Evolutionary conservation across 495 filamentous ascomycete species (phyloP).

Genomic region (Neurospora sp.): DNA sequence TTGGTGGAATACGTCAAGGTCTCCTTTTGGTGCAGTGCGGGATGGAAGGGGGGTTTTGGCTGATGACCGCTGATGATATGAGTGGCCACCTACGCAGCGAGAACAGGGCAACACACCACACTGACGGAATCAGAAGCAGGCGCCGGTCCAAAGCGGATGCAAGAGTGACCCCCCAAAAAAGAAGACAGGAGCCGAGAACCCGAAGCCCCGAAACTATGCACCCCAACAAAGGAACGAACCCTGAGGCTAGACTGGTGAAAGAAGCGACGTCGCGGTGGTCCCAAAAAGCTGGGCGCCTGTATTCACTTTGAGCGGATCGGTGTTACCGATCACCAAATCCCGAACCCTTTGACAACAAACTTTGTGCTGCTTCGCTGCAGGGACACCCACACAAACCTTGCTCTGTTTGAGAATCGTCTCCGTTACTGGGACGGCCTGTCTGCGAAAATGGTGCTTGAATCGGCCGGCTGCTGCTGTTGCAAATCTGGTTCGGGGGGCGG

Average conservation of each 20-base stretch:
- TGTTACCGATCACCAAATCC: conserved; percentile 6
- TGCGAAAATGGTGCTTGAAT: not conserved
- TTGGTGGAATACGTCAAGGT: not conserved
- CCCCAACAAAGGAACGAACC: not conserved
- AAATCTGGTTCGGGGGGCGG: not conserved
- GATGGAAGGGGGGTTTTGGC: not conserved
- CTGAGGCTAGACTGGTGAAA: not conserved
- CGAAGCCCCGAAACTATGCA: not conserved
- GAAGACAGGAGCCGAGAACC: not conserved
- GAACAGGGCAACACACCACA: not conserved
- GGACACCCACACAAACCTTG: not conserved
- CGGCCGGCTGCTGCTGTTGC: not conserved
- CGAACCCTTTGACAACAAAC: conserved; percentile 8
- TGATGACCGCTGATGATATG: not conserved
- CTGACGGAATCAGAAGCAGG: not conserved
- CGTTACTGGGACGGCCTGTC: not conserved
- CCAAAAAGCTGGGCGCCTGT: not conserved
- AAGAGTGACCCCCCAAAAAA: not conserved
- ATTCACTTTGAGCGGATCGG: conserved; percentile 4
- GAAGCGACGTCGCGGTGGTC: not conserved
- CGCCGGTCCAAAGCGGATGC: not conserved
- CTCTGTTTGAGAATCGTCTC: not conserved
- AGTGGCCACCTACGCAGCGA: not conserved
- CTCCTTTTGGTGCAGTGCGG: not conserved
- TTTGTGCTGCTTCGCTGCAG: conserved; percentile 9